Evolutionary conservation across 495 filamentous ascomycete species (phyloP), one percentile per base, ranked within the genome.

Genomic region (Podospora appendiculata): DNA sequence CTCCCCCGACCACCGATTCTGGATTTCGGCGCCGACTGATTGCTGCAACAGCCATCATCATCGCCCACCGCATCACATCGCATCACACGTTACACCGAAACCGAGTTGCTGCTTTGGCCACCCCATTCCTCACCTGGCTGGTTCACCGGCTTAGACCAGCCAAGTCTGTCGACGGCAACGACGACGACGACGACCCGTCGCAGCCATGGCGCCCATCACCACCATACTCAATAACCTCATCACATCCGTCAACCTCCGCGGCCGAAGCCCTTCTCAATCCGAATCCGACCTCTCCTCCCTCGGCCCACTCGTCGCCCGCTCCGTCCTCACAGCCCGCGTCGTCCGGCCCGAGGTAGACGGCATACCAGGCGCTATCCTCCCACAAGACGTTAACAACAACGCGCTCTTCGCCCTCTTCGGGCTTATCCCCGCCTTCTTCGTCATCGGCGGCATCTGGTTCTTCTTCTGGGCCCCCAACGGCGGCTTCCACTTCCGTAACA

Each of bases 381-480:
- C 89, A 0, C 61, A 72, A n/a, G 66, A 77, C 46, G 88, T 95
- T 73, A 90, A 93, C 72, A 95, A 92, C 76, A 80, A 82, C 14
- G 87, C 80, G 46, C 76, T 95, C 46, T 82, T 96, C 65, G 83
- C 83, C 7, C 74, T 96, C 4, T 96, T 98, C 60, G 94, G 86
- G 8, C 62, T 97, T 32, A 76, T 97, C 48, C 89, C 89, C 33
- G 84, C 80, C 3, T 81, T 71, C 16, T 86, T 97, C 65, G 89
- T 91, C 33, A 54, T 91, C 17, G 80, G 77, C 0, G 76, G 70
- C 17, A 87, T 96, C 55, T 98, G 93, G 93, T 95, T 97, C 74
- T 98, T 97, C 78, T 95, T 97, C 80, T 94, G 87, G 87, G 90
- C 90, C 49, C 90, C 87, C 70, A 93, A 96, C 63, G 94, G 92